Conservation (phyloP, 2,329 filamentous ascomycete genomes). For the Grosmannia clavigera region DNA sequence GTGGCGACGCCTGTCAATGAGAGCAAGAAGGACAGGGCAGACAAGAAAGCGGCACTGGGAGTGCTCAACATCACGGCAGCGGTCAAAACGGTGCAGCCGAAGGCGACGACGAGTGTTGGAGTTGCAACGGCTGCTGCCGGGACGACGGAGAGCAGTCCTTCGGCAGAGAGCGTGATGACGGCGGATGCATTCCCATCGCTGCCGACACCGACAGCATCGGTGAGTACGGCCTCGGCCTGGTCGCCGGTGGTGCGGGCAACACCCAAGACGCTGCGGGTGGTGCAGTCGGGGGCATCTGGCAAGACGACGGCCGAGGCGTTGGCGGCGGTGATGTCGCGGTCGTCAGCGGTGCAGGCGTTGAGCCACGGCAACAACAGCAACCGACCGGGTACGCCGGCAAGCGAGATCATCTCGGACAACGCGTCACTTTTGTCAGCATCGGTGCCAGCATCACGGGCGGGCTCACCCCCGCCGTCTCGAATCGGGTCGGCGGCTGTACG, state of each 20-base stretch:
- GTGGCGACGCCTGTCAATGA: not conserved
- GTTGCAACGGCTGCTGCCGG: not conserved
- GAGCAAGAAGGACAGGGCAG: conserved; percentile 3
- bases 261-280: conserved; percentile 56
- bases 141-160: conserved; percentile 18
- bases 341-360: not conserved
- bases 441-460: conserved; percentile 28
- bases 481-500: conserved; percentile 58
- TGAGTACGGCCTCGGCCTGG: conserved; percentile 27
- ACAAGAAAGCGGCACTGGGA: conserved; percentile 28
- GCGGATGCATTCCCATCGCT: conserved; percentile 35
- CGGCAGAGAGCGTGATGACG: conserved; percentile 22
- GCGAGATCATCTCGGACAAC: conserved; percentile 65
- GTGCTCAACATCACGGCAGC: conserved; percentile 38
- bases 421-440: conserved; percentile 51
- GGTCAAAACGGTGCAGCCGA: conserved; percentile 23
- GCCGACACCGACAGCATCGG: conserved; percentile 31
- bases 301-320: conserved; percentile 12
- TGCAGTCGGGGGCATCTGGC: conserved; percentile 35
- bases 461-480: conserved; percentile 20
- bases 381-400: conserved; percentile 59
- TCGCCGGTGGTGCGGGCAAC: conserved; percentile 39
- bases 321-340: conserved; percentile 10
- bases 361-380: conserved; percentile 9
- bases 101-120: conserved; percentile 3